Percentiles rank a stretch among this genome's conserved stretches.
Evolutionary conservation across 2,329 filamentous ascomycete genomes (phyloP).

Genomic region (Biscogniauxia mediterranea): DNA sequence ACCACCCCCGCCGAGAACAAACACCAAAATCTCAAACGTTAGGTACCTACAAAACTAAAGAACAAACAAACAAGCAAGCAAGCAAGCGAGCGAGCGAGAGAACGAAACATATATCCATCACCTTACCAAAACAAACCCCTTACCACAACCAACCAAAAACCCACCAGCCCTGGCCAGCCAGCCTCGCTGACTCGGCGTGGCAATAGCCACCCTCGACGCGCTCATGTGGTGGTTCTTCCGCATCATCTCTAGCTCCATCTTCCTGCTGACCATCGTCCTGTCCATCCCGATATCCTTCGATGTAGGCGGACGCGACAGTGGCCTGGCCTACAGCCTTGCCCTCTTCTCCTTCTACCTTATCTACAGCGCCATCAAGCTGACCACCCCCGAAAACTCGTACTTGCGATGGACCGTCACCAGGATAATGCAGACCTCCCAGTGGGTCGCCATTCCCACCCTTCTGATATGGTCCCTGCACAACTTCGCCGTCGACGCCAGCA

Average conservation of each 20-base stretch:
- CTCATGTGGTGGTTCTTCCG: constrained; percentile 82
- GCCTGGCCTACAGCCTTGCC: constrained; percentile 87
- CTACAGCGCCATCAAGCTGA: constrained; percentile 76
- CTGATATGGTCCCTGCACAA: constrained; percentile 95
- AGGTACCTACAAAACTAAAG: too few relatives aligned
- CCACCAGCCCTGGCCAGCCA: constrained; percentile 29
- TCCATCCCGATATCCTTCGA: constrained; percentile 97
- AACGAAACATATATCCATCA: too few relatives aligned
- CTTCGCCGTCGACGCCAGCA: constrained; percentile 86
- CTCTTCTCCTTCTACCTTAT: constrained; percentile 88
- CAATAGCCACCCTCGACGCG: constrained; percentile 40
- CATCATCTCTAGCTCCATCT: constrained; percentile 75
- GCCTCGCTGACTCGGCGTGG: constrained; percentile 35
- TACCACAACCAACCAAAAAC: neutral
- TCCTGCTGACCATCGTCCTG: constrained; percentile 88
- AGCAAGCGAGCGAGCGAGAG: too few relatives aligned
- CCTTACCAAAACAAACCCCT: neutral
- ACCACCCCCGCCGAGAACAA: neutral
- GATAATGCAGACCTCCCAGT: constrained; percentile 74
- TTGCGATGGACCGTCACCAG: constrained; percentile 70
- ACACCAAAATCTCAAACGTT: too few relatives aligned
- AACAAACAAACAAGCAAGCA: too few relatives aligned
- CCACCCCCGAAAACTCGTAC: constrained; percentile 75
- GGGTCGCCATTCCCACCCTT: constrained; percentile 79
- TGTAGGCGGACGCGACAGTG: constrained; percentile 91